Evolutionary conservation across 1,284 basidiomycete genomes (phyloP).

Genomic region (Cutaneotrichosporon sp.): DNA sequence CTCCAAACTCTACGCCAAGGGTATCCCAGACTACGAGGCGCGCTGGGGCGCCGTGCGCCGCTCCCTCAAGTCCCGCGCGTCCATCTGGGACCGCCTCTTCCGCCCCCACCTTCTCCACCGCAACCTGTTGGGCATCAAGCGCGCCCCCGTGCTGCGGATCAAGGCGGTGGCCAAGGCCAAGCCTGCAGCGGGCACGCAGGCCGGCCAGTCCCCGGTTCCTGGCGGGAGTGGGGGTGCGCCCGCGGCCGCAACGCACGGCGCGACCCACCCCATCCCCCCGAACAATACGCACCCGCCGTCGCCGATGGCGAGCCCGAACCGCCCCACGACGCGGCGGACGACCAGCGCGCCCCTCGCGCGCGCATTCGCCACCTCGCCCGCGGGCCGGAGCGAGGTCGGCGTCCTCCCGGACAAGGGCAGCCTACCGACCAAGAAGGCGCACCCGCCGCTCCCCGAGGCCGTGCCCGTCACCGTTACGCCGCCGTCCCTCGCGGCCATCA

Average conservation of each 20-base stretch:
- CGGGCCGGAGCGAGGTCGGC: not conserved
- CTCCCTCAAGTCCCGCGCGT: slow-evolving; percentile 9
- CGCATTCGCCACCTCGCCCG: not conserved
- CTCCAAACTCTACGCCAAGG: not conserved
- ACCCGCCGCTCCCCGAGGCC: not conserved
- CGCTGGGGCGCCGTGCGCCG: slow-evolving; percentile 21
- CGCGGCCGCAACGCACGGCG: not conserved
- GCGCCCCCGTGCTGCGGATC: not conserved
- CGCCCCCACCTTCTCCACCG: slow-evolving; percentile 18
- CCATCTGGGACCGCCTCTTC: slow-evolving; percentile 26
- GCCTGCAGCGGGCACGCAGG: not conserved
- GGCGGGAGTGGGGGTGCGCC: not conserved
- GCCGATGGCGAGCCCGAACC: not conserved
- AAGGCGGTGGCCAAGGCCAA: not conserved
- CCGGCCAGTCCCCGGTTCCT: not conserved
- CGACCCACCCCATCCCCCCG: not conserved
- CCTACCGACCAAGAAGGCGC: not conserved
- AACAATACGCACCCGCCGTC: not conserved
- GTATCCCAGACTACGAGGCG: slow-evolving; percentile 22
- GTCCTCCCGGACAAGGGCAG: not conserved
- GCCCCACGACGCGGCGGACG: not conserved
- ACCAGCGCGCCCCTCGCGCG: not conserved
- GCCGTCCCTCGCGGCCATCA: slow-evolving; percentile 42
- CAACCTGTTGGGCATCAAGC: slow-evolving; percentile 17
- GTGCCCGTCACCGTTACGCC: slow-evolving; percentile 27